Conservation (phyloP, 345 rosid species). For the Excoecaria cochinchinensis region DNA sequence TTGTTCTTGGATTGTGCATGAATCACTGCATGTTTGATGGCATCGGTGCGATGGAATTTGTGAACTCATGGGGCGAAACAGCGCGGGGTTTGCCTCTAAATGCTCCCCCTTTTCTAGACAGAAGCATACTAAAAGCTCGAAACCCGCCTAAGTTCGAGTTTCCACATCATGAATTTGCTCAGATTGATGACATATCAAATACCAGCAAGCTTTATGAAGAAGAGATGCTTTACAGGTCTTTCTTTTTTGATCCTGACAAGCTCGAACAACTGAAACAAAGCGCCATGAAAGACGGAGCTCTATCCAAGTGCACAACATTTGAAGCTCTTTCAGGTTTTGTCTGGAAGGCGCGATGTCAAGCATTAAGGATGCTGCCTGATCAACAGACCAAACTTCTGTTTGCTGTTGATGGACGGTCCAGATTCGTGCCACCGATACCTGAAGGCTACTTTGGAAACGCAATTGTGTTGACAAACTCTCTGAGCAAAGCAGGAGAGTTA, state of each 20-base stretch:
- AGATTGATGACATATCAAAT: conserved; percentile 61
- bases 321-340: conserved; percentile 74
- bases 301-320: conserved; percentile 60
- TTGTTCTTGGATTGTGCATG: conserved; percentile 67
- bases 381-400: conserved; percentile 80
- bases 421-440: conserved; percentile 67
- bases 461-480: conserved; percentile 59
- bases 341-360: conserved; percentile 77
- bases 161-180: conserved; percentile 67
- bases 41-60: conserved; percentile 76
- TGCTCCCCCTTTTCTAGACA: conserved; percentile 60
- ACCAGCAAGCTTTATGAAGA: conserved; percentile 59
- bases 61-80: conserved; percentile 81
- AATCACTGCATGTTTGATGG: conserved; percentile 91
- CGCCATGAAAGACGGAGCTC: conserved; percentile 42
- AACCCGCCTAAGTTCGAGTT: conserved; percentile 54
- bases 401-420: conserved; percentile 74
- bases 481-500: conserved; percentile 67
- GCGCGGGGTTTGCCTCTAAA: conserved; percentile 70
- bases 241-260: conserved; percentile 62
- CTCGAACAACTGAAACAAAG: conserved; percentile 54
- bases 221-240: conserved; percentile 60
- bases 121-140: conserved; percentile 55
- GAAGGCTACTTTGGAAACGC: conserved; percentile 74
- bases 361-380: conserved; percentile 53